Base-by-base conservation (phyloP, 1,284 basidiomycete species). In the Sphagnurus paluster region DNA sequence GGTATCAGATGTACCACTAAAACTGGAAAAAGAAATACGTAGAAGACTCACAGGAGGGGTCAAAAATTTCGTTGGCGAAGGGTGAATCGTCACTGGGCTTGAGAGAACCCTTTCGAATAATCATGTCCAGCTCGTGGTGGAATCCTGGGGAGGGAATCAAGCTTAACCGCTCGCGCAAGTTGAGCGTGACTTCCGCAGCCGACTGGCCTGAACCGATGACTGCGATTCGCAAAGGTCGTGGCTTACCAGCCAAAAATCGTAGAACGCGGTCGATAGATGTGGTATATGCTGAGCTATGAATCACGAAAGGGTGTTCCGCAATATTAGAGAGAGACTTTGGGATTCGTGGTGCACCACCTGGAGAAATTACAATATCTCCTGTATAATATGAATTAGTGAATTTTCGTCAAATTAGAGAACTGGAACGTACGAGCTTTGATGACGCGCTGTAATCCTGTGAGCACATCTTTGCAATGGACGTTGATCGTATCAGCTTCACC, bases 51-150 rank as follows among this genome's bases (percentile, higher is more conserved):
- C 76, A 61, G 17, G 63, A 66, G 23, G 80, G 79, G 57, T 80
- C 76, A 50, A 81, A 82, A 6, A 81, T 75, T 54, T 80, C 77
- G 52, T 82, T 82, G 11, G 76, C 70, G 53, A 81, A 82, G 0
- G 77, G 76, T 2, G 74, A 73, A 51, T 80, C 77, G 48, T 82
- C 80, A 38, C 77, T 78, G 10, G 77, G 77, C 44, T 75, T 76
- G 32, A 82, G 57, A 0, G 75, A 71, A 9, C 77, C 77, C 54
- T 74, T 73, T 11, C 77, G 74, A 50, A 82, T 73, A 50, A 82
- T 70, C 60, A 82, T 69, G 42, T 82, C 74, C 36, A 82, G 55
- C 44, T 67, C 61, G 57, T 77, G 77, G 19, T 55, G 38, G 2
- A 46, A 50, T 16, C 35, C 36, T 13, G 49, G 40, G 14, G 54